Evolutionary conservation across 352 stramenopile species (phyloP).

Genomic region (Hyaloperonospora brassicae): DNA sequence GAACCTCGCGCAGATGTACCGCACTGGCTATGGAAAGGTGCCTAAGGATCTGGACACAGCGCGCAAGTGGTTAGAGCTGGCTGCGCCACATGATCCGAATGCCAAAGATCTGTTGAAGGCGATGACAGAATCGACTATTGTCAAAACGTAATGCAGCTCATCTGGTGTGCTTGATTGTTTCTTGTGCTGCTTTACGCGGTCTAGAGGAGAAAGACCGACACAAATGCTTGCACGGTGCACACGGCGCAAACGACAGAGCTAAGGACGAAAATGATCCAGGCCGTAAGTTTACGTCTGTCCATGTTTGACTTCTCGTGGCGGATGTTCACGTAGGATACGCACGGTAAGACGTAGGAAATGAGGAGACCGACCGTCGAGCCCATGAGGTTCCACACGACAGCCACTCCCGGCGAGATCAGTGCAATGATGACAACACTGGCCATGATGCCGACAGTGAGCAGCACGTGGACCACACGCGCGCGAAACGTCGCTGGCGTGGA

Average conservation of each 20-base stretch:
- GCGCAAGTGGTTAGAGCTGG: constrained; percentile 67
- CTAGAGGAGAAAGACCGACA: constrained; percentile 35
- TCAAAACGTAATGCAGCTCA: constrained; percentile 13
- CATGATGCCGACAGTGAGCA: constrained; percentile 68
- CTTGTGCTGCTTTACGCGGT: constrained; percentile 4
- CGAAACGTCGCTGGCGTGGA: constrained; percentile 6
- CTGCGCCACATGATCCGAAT: constrained; percentile 64
- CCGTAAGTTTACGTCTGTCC: constrained; percentile 57
- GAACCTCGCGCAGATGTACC: constrained; percentile 82
- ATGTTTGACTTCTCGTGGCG: constrained; percentile 58
- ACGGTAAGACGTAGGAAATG: constrained; percentile 86
- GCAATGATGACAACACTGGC: constrained; percentile 51
- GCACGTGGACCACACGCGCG: constrained; percentile 38
- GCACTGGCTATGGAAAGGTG: constrained; percentile 55
- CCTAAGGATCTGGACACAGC: constrained; percentile 52
- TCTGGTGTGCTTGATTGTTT: constrained; percentile 12
- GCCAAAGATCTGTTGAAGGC: constrained; percentile 64
- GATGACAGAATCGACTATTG: constrained; percentile 17
- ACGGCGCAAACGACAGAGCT: constrained; percentile 61
- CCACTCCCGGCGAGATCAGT: constrained; percentile 65
- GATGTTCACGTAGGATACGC: constrained; percentile 79
- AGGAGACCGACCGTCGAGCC: constrained; percentile 79
- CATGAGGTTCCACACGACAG: constrained; percentile 86
- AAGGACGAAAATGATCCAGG: constrained; percentile 71
- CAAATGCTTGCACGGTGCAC: constrained; percentile 64